phyloP scores from a whole-genome alignment of 306 rosid genomes.

The Citrullus colocynthis region DNA sequence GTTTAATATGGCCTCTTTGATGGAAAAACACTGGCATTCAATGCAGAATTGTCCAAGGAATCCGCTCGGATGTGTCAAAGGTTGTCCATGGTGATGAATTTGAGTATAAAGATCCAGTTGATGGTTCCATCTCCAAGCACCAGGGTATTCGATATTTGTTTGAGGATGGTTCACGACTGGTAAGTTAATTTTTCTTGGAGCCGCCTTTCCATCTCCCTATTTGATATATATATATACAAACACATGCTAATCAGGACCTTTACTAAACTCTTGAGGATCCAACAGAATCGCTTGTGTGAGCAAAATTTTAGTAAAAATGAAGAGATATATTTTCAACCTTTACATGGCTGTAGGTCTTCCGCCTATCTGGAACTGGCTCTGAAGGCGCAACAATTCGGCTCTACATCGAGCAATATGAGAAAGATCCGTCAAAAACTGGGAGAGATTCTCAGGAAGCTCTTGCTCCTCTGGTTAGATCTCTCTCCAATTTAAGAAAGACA shows the following conservation, averaged over 20 bases:
- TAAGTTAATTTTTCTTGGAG: constrained; percentile 22
- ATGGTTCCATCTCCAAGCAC: constrained; percentile 81
- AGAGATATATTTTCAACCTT: background rate
- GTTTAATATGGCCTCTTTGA: background rate
- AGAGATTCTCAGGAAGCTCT: constrained; percentile 90
- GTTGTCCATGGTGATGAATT: constrained; percentile 78
- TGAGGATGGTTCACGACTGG: constrained; percentile 98
- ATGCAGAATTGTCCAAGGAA: constrained; percentile 58
- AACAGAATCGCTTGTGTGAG: background rate
- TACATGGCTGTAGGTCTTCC: constrained; percentile 55
- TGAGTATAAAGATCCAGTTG: constrained; percentile 92
- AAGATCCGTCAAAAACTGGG: constrained; percentile 72
- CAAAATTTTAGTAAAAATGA: background rate
- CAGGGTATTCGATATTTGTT: constrained; percentile 96
- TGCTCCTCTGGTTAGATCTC: constrained; percentile 69
- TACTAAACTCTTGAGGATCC: background rate
- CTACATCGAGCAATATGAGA: constrained; percentile 95
- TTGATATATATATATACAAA: background rate
- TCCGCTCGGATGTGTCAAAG: constrained; percentile 55
- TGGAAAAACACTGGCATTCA: background rate
- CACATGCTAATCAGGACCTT: background rate
- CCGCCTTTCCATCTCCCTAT: background rate
- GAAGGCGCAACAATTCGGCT: constrained; percentile 95
- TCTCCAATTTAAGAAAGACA: background rate
- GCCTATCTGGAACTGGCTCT: constrained; percentile 97